Evolutionary conservation across 2,329 filamentous ascomycete species (phyloP).

Genomic region (Alternaria novae-zelandiae): DNA sequence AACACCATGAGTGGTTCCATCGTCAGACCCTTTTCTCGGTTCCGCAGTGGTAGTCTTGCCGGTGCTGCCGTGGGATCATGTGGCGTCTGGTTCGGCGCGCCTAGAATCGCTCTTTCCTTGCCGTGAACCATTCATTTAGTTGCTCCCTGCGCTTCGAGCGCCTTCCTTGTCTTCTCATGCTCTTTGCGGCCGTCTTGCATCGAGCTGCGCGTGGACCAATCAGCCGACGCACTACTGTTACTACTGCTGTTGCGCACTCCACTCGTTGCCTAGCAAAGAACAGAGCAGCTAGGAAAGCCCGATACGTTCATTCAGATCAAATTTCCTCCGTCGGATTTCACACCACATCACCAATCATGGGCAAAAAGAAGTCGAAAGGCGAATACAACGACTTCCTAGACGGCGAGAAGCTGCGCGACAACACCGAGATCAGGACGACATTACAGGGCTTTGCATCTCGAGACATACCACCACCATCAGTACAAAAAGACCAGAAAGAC

Average conservation of each 20-base stretch:
- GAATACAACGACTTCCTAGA: slow-evolving; percentile 47
- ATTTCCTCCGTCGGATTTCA: neutral
- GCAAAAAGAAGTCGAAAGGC: slow-evolving; percentile 34
- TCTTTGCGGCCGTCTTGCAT: slow-evolving; percentile 4
- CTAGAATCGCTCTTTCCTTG: neutral
- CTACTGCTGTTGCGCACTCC: neutral
- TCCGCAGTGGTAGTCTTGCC: slow-evolving; percentile 3
- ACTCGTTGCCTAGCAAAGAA: neutral
- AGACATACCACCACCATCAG: slow-evolving; percentile 18
- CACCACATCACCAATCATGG: slow-evolving; percentile 26
- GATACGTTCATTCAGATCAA: neutral
- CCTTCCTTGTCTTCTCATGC: slow-evolving; percentile 3
- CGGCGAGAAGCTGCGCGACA: slow-evolving; percentile 40
- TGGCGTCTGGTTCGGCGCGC: neutral
- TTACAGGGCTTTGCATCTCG: slow-evolving; percentile 21
- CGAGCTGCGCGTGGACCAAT: slow-evolving; percentile 7
- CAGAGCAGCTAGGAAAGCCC: neutral
- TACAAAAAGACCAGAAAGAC: slow-evolving; percentile 11
- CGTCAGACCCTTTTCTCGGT: neutral
- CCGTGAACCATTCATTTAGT: neutral
- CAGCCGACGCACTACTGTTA: neutral
- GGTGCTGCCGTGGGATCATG: slow-evolving; percentile 4
- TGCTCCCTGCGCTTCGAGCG: neutral
- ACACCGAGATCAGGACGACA: slow-evolving; percentile 31
- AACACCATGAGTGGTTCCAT: slow-evolving; percentile 12